A percentile compares a stretch with the other conserved stretches of the same genome.
Evolutionary conservation across 257 asterid species (phyloP).

Genomic region (Penstemon davidsonii): DNA sequence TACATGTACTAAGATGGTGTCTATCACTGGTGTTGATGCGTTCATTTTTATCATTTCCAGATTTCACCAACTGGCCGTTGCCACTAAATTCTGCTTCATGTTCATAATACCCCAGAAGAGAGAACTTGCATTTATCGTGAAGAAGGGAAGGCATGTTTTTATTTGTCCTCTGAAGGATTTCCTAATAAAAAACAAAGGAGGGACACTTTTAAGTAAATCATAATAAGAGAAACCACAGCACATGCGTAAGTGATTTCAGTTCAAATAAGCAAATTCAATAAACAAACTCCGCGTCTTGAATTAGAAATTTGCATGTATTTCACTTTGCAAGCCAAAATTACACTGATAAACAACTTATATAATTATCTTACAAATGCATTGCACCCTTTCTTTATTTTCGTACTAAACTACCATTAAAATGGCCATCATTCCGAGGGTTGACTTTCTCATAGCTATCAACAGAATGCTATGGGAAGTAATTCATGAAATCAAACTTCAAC

Average conservation of each 20-base stretch:
- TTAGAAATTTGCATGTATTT: no score
- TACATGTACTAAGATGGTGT: conserved; percentile 10
- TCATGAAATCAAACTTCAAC: no score
- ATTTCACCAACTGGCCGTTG: conserved; percentile 28
- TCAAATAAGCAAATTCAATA: conserved; percentile 1
- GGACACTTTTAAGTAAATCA: conserved; percentile 1
- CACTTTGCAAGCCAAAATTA: no score
- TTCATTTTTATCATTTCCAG: conserved; percentile 28
- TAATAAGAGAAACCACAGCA: background rate
- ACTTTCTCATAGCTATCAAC: no score
- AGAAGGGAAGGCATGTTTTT: conserved; percentile 58
- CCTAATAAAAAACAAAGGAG: conserved; percentile 37
- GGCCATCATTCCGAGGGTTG: no score
- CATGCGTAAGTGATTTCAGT: background rate
- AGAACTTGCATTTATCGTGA: conserved; percentile 59
- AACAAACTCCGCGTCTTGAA: no score
- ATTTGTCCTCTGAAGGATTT: conserved; percentile 54
- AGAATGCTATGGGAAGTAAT: no score
- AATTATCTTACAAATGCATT: background rate
- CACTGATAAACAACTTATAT: background rate
- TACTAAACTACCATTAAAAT: background rate
- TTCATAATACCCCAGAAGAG: conserved; percentile 63
- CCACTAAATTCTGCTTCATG: conserved; percentile 39
- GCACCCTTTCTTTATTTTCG: no score
- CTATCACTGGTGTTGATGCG: conserved; percentile 25